Evolutionary conservation across 2,329 filamentous ascomycete species (phyloP), one percentile per base, ranked within the genome.

Genomic region (Endocalyx cinctus): DNA sequence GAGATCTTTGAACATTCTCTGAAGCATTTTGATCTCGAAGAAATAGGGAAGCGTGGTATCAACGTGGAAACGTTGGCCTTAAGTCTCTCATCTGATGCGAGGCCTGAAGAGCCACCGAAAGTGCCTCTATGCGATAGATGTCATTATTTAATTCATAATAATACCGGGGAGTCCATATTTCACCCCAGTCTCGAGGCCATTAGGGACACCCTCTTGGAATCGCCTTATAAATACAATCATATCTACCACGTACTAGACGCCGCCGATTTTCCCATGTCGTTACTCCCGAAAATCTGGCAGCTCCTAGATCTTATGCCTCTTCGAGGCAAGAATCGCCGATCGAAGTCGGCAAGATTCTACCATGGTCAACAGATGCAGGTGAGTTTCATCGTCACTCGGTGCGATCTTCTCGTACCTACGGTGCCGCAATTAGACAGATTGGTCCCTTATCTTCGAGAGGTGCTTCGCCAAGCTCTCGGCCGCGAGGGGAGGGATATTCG

Each of bases 191-290:
- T 96, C 42, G 75, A 87, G 27, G 81, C 86, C 3, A 79, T 98
- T 33, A 79, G 81, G 45, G 82, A 87, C 42, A 94, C 88, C 12
- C 84, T 98, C 33, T 74, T 82, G 33, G 87, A 94, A 59, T 94
- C 90, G 1, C 89, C 89, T 0, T 82, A 94, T 62, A 85, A 85
- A 55, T 77, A 85, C 55, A 97, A 98, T 52, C 87, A 96, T 60
- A 82, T 98, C 41, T 98, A 97, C 57, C 92, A 98, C 60, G 72
- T 98, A 17, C 67, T 98, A 15, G 92, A 98, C 54, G 90, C 92
- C 3, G 92, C 89, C 39, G 92, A 98, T 60, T 97, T 98, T 45
- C 92, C 92, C 14, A 85, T 98, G 76, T 96, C 92, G 2, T 64
- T 98, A 11, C 70, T 97, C 4, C 86, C 87, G 1, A 77, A 80